Conservation (phyloP, 1,284 basidiomycete genomes). For the Porodaedalea pini region DNA sequence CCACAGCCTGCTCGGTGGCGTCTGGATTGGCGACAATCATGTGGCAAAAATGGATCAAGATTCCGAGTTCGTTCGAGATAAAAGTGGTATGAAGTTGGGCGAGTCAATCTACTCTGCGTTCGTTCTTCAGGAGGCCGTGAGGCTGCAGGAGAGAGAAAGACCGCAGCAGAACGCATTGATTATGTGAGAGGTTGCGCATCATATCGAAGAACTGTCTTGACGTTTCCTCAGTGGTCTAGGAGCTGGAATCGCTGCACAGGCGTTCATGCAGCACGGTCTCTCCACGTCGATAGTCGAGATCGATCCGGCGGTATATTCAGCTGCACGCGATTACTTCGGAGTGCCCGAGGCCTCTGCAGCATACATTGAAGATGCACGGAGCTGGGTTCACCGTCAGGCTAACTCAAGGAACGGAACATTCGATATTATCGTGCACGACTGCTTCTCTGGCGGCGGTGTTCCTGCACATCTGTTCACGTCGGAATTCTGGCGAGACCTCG, state of each 20-base stretch:
- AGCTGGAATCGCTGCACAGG: conserved; percentile 72
- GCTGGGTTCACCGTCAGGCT: conserved; percentile 51
- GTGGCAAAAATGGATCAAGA: conserved; percentile 41
- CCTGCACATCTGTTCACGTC: conserved; percentile 78
- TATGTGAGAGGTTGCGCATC: conserved; percentile 48
- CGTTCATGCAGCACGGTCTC: conserved; percentile 66
- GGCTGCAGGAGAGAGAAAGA: conserved; percentile 47
- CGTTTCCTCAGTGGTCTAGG: conserved; percentile 69
- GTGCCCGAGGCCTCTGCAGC: conserved; percentile 61
- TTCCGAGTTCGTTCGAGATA: conserved; percentile 44
- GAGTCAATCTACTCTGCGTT: conserved; percentile 84
- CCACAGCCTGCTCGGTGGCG: conserved; percentile 85
- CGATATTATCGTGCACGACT: conserved; percentile 85
- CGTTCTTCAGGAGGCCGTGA: conserved; percentile 77
- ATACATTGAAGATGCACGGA: conserved; percentile 72
- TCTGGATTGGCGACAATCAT: conserved; percentile 64
- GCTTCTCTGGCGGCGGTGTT: conserved; percentile 86
- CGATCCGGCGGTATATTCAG: conserved; percentile 84
- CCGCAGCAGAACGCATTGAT: conserved; percentile 56
- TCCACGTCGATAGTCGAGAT: conserved; percentile 78
- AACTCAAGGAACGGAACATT: conserved; percentile 41
- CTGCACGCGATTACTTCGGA: conserved; percentile 74
- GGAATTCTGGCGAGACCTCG: conserved; percentile 78
- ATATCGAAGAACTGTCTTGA: background rate
- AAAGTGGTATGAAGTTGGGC: conserved; percentile 51